Percentiles rank a stretch among this genome's conserved stretches.
phyloP scores from a whole-genome alignment of 352 stramenopile species.

The Phytophthora hibernalis region DNA sequence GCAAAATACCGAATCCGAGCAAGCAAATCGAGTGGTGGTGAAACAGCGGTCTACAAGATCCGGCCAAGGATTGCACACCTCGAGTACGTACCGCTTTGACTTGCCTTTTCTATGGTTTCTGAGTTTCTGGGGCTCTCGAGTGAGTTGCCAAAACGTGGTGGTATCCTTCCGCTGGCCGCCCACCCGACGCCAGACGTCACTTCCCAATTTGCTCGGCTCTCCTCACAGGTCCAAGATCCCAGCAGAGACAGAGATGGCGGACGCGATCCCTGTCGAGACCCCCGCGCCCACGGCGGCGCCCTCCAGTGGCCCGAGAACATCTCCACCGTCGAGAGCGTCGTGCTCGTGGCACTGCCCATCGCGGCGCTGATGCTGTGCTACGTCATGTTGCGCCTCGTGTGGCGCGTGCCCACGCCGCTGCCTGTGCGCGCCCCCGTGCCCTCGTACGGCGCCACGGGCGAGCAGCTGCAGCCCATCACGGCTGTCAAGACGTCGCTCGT shows the following conservation, averaged over 20 bases:
- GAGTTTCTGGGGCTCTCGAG: slow-evolving; percentile 1
- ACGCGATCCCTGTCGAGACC: slow-evolving; percentile 21
- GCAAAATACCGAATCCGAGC: neutral
- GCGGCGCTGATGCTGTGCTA: slow-evolving; percentile 62
- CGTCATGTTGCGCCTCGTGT: slow-evolving; percentile 71
- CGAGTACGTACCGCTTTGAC: neutral
- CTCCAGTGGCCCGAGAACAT: slow-evolving; percentile 56
- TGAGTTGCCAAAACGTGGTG: slow-evolving; percentile 8
- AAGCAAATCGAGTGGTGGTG: slow-evolving; percentile 8
- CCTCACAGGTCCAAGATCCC: slow-evolving; percentile 13
- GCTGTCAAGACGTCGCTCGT: slow-evolving; percentile 61
- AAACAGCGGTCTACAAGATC: slow-evolving; percentile 1
- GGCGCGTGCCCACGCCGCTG: slow-evolving; percentile 54
- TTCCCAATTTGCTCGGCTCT: slow-evolving; percentile 29
- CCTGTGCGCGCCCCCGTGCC: slow-evolving; percentile 45
- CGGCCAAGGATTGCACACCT: neutral
- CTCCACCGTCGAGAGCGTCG: slow-evolving; percentile 41
- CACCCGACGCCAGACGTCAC: slow-evolving; percentile 24
- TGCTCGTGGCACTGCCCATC: slow-evolving; percentile 53
- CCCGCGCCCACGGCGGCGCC: slow-evolving; percentile 23
- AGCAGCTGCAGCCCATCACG: slow-evolving; percentile 48
- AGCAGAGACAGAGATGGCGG: slow-evolving; percentile 24
- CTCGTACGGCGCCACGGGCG: slow-evolving; percentile 54
- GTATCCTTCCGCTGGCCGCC: slow-evolving; percentile 6
- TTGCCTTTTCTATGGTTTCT: slow-evolving; percentile 4